phyloP scores from a whole-genome alignment of 352 stramenopile genomes.

The Phytophthora litchii region DNA sequence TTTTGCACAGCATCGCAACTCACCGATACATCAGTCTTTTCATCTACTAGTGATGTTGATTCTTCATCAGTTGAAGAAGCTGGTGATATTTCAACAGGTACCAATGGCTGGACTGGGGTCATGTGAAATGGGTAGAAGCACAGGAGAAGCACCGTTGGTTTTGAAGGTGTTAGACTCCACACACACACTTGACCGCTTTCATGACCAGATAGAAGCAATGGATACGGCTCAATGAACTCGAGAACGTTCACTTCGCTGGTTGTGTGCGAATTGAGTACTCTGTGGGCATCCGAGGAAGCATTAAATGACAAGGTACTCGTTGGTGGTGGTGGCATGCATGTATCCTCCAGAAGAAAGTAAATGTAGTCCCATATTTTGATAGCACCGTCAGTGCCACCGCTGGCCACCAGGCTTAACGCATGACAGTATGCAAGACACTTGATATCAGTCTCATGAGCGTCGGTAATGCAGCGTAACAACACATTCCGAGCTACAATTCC shows the following conservation, averaged over 20 bases:
- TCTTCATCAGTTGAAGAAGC: conserved; percentile 1
- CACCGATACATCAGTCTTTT: background rate
- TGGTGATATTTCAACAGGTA: conserved; percentile 4
- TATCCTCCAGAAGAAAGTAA: conserved; percentile 81
- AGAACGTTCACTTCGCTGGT: conserved; percentile 64
- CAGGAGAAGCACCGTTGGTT: conserved; percentile 47
- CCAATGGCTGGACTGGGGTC: conserved; percentile 13
- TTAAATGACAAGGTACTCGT: conserved; percentile 19
- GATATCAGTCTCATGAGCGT: conserved; percentile 79
- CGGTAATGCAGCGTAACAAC: conserved; percentile 66
- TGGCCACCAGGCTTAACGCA: conserved; percentile 66
- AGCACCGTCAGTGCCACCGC: conserved; percentile 56
- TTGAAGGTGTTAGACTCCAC: conserved; percentile 58
- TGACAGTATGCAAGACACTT: conserved; percentile 82
- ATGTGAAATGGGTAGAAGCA: conserved; percentile 48
- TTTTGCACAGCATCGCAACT: background rate
- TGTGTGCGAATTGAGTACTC: conserved; percentile 7
- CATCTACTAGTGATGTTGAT: background rate
- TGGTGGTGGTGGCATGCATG: conserved; percentile 30
- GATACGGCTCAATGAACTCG: conserved; percentile 79
- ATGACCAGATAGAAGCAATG: conserved; percentile 67
- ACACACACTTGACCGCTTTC: conserved; percentile 72
- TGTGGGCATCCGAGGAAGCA: background rate
- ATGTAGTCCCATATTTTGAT: conserved; percentile 91
- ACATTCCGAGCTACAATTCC: conserved; percentile 44